These are phyloP conservation scores for Blepharisma japonicum DNA, from an alignment of 73 alveolate species.

Conservation along the genomic window DNA sequence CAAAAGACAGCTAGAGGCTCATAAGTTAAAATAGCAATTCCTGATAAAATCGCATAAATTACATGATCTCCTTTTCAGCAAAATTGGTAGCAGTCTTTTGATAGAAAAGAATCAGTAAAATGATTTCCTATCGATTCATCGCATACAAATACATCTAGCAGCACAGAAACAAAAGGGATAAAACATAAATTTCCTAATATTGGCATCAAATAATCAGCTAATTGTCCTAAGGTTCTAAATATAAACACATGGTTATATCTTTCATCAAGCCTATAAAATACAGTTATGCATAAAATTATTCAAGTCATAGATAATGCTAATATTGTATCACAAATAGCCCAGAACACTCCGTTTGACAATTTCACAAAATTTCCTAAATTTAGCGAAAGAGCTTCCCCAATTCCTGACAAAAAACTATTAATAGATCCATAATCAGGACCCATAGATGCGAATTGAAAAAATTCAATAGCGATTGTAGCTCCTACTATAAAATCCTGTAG, in stretches of 20 bases:
- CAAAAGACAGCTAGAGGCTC: neutral
- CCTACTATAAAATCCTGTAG: neutral
- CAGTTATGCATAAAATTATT: no score
- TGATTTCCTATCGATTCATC: neutral
- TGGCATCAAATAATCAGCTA: constrained; percentile 14
- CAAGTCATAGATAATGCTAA: no score
- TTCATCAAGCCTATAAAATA: no score
- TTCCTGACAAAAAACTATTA: no score
- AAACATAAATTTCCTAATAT: neutral
- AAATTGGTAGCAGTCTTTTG: neutral
- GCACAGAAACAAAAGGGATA: constrained; percentile 10
- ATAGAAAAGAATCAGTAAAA: neutral
- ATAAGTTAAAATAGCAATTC: neutral
- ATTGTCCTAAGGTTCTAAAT: no score
- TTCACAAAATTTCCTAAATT: no score
- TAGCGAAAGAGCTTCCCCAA: no score
- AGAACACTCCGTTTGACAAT: no score
- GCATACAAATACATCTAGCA: neutral
- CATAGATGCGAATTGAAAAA: neutral
- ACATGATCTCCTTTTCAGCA: constrained; percentile 23
- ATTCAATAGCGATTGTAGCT: neutral
- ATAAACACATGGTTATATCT: no score
- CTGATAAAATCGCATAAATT: neutral
- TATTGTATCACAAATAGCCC: no score
- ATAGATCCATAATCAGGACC: no score